phyloP scores from a whole-genome alignment of 2,329 filamentous ascomycete genomes.

The Neopestalotiopsis clavispora region DNA sequence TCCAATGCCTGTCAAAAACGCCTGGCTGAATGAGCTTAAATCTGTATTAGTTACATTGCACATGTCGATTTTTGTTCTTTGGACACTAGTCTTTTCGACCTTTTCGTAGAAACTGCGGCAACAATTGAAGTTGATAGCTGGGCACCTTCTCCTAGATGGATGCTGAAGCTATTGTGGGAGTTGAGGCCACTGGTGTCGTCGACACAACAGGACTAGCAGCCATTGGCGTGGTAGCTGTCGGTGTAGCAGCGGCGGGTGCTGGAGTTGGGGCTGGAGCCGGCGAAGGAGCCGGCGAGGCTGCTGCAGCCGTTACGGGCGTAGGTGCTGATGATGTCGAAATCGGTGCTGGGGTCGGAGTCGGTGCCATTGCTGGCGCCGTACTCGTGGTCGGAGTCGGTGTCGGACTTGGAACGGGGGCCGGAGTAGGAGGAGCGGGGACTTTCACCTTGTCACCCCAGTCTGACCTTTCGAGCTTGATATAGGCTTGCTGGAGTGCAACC shows the following conservation, averaged over 20 bases:
- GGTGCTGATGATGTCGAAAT: background rate
- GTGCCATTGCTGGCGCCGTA: background rate
- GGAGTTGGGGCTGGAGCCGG: background rate
- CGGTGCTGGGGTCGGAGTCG: background rate
- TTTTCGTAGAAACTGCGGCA: background rate
- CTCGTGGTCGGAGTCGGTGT: background rate
- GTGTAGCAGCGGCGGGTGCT: background rate
- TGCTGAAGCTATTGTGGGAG: background rate
- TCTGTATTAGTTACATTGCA: conserved; percentile 2
- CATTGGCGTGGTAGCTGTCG: background rate
- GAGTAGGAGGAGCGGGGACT: background rate
- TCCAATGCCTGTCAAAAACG: conserved; percentile 11
- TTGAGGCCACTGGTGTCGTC: background rate
- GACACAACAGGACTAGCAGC: background rate
- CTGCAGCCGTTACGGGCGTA: background rate
- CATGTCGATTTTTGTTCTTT: background rate
- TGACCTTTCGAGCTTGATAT: conserved; percentile 56
- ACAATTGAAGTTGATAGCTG: background rate
- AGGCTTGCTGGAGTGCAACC: conserved; percentile 65
- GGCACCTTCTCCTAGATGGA: too few species aligned
- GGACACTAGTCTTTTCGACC: background rate
- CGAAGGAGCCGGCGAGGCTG: background rate
- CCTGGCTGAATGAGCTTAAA: conserved; percentile 15
- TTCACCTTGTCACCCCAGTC: conserved; percentile 33
- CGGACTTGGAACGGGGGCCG: background rate